These are phyloP conservation scores for Monilinia fructicola DNA, from an alignment of 2,329 filamentous ascomycete species.

Conservation along the genomic window DNA sequence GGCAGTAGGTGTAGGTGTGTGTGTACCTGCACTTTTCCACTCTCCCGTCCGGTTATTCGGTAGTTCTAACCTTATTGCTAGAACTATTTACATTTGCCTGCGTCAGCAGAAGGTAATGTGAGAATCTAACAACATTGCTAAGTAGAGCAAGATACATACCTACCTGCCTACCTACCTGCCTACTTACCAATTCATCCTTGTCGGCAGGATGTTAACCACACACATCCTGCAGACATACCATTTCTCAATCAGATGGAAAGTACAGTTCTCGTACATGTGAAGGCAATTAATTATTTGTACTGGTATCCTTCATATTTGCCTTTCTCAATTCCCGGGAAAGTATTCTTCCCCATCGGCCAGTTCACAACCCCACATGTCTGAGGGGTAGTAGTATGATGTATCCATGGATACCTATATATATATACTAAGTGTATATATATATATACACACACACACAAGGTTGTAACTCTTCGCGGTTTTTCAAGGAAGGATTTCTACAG, in stretches of 20 bases:
- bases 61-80: background rate
- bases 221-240: background rate
- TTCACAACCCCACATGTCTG: constrained; percentile 19
- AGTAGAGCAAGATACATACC: background rate
- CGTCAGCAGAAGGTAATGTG: background rate
- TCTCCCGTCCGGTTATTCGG: background rate
- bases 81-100: background rate
- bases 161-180: no score
- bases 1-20: background rate
- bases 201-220: background rate
- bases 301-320: background rate
- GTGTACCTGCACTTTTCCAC: background rate
- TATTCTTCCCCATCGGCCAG: constrained; percentile 11
- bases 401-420: no score
- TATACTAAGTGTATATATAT: constrained; percentile 3
- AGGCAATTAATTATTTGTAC: background rate
- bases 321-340: constrained; percentile 17
- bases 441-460: background rate
- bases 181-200: background rate
- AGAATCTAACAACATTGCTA: background rate
- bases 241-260: background rate
- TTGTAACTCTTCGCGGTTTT: background rate
- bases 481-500: background rate
- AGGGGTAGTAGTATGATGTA: constrained; percentile 10
- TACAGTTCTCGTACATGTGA: background rate